Evolutionary conservation across 2,329 filamentous ascomycete genomes (phyloP).

Genomic region (Cordyceps fumosorosea): DNA sequence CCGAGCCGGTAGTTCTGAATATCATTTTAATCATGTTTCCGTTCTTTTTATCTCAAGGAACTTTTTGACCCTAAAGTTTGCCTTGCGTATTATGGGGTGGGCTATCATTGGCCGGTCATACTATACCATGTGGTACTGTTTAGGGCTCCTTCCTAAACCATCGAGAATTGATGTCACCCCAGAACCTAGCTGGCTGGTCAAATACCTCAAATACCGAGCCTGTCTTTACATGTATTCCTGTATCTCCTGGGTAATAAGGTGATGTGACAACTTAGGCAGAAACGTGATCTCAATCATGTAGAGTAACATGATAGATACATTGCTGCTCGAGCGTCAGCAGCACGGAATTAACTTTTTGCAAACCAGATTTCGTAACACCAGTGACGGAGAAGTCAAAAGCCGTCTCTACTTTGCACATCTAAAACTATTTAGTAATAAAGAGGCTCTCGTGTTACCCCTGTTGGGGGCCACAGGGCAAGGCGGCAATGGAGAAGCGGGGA

Average conservation of each 20-base stretch:
- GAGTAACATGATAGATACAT: too few species aligned
- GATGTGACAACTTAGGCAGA: too few species aligned
- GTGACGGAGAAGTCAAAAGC: too few species aligned
- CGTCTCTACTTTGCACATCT: too few species aligned
- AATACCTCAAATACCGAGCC: not conserved
- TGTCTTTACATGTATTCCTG: not conserved
- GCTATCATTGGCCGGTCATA: not conserved
- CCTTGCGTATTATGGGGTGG: not conserved
- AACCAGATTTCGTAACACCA: too few species aligned
- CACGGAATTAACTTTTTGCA: too few species aligned
- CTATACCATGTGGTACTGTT: not conserved
- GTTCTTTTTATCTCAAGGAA: not conserved
- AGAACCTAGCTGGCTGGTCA: not conserved
- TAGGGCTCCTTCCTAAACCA: not conserved
- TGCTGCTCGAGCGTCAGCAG: too few species aligned
- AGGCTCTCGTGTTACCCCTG: too few species aligned
- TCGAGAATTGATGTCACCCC: not conserved
- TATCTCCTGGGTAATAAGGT: not conserved
- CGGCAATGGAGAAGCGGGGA: not conserved
- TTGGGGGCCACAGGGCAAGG: too few species aligned
- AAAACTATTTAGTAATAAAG: too few species aligned
- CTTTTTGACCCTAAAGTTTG: not conserved
- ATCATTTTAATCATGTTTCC: not conserved
- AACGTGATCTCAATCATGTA: too few species aligned
- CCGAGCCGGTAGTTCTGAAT: not conserved